These are phyloP conservation scores for Candida incommunis DNA, from an alignment of 805 yeast genomes.

Conservation along the genomic window DNA sequence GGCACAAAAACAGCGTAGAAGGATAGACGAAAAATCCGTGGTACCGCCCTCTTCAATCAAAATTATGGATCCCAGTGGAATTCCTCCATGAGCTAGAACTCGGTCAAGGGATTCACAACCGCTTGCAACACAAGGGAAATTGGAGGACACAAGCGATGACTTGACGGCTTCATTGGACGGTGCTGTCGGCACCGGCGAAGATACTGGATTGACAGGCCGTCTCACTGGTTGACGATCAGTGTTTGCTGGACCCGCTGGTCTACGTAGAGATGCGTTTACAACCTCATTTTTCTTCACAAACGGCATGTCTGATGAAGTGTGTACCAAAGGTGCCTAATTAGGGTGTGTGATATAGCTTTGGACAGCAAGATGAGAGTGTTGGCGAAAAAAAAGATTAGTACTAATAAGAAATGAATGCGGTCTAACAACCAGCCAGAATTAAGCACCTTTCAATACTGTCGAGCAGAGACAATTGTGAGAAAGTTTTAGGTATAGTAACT, in stretches of 20 bases:
- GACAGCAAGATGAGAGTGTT: no score
- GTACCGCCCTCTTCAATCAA: slow-evolving; percentile 69
- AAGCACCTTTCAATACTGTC: no score
- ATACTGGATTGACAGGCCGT: background rate
- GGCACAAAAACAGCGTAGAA: slow-evolving; percentile 53
- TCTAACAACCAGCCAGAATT: no score
- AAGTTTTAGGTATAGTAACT: no score
- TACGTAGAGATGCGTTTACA: background rate
- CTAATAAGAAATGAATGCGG: no score
- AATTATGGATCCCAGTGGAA: slow-evolving; percentile 59
- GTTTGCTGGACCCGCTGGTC: slow-evolving; percentile 2
- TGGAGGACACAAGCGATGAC: slow-evolving; percentile 63
- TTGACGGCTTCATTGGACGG: slow-evolving; percentile 31
- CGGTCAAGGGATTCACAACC: slow-evolving; percentile 66
- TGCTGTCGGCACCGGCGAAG: background rate
- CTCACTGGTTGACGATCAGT: slow-evolving; percentile 1
- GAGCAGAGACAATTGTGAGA: no score
- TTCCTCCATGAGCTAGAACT: slow-evolving; percentile 59
- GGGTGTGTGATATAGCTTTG: no score
- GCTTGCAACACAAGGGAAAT: slow-evolving; percentile 55
- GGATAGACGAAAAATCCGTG: slow-evolving; percentile 65
- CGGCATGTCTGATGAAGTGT: no score
- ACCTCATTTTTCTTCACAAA: slow-evolving; percentile 4
- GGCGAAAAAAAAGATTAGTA: no score
- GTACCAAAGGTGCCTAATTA: no score